Percentiles rank a stretch among this genome's conserved stretches.
Evolutionary conservation across 768 basidiomycete genomes (phyloP).

Genomic region (Kwoniella heveanensis): DNA sequence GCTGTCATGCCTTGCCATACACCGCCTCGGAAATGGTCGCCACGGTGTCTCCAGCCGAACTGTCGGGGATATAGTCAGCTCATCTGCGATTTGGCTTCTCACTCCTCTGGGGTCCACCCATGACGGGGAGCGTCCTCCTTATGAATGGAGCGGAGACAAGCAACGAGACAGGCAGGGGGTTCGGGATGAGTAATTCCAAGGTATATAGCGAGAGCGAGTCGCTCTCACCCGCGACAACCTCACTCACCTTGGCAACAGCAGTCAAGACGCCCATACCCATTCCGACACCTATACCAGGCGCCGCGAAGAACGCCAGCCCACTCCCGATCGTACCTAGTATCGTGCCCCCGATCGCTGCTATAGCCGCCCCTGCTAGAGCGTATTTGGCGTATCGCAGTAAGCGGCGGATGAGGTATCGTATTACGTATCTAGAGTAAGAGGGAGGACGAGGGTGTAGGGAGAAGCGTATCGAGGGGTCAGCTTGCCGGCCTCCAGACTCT

Average conservation of each 20-base stretch:
- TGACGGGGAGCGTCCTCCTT: too few relatives aligned
- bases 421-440: constrained; percentile 32
- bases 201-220: too few relatives aligned
- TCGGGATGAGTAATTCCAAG: background rate
- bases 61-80: constrained; percentile 2
- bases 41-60: constrained; percentile 53
- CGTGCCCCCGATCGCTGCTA: constrained; percentile 37
- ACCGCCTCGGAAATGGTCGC: constrained; percentile 43
- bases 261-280: constrained; percentile 46
- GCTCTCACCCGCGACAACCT: too few relatives aligned
- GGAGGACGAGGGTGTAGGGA: too few relatives aligned
- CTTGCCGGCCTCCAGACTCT: too few relatives aligned
- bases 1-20: constrained; percentile 37
- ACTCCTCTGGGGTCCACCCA: too few relatives aligned
- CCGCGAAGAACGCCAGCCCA: constrained; percentile 50
- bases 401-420: constrained; percentile 40
- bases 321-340: constrained; percentile 45
- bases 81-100: too few relatives aligned
- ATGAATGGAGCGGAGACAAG: background rate
- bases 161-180: background rate
- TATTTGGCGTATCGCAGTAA: constrained; percentile 50
- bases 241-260: constrained; percentile 40
- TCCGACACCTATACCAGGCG: constrained; percentile 39
- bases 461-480: too few relatives aligned
- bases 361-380: constrained; percentile 38